Conservation (phyloP, 2,329 filamentous ascomycete species). For the Colletotrichum musae region DNA sequence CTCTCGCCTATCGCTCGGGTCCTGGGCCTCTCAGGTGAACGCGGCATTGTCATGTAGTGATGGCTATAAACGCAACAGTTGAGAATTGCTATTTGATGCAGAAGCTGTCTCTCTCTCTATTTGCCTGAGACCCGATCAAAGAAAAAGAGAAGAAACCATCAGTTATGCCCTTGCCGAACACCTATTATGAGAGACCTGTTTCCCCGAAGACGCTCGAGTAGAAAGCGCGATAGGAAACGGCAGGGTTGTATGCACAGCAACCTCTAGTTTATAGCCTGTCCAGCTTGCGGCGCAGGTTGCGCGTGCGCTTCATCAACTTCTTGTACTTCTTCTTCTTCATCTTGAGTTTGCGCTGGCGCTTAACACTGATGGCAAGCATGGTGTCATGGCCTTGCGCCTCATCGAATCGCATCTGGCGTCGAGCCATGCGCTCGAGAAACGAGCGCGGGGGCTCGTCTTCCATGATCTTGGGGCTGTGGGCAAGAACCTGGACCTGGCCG, state of each 20-base stretch:
- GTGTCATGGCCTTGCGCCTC: conserved; percentile 63
- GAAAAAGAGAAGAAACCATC: conserved; percentile 29
- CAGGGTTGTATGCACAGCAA: conserved; percentile 46
- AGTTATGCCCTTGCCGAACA: conserved; percentile 32
- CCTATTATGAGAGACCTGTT: conserved; percentile 35
- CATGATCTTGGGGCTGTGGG: conserved; percentile 72
- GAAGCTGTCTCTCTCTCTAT: conserved; percentile 38
- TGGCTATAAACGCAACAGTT: conserved; percentile 34
- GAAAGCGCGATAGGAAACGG: conserved; percentile 36
- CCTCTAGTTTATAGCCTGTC: conserved; percentile 69
- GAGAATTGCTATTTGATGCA: conserved; percentile 41
- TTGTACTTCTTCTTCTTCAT: conserved; percentile 99
- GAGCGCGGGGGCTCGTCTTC: conserved; percentile 64
- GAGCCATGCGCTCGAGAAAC: conserved; percentile 80
- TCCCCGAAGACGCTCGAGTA: conserved; percentile 43
- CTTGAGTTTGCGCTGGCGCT: conserved; percentile 92
- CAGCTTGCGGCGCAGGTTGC: conserved; percentile 88
- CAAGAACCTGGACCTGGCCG: conserved; percentile 72
- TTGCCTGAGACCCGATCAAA: conserved; percentile 23
- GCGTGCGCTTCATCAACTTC: conserved; percentile 96
- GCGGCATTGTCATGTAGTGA: conserved; percentile 27
- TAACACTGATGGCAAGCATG: conserved; percentile 91
- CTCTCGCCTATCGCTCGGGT: neutral
- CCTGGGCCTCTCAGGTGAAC: conserved; percentile 1
- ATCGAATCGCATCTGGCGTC: conserved; percentile 73